A percentile compares a stretch with the other conserved stretches of the same genome.
Conservation (phyloP, 768 basidiomycete species). For the Lanmaoa pseudosensibilis region DNA sequence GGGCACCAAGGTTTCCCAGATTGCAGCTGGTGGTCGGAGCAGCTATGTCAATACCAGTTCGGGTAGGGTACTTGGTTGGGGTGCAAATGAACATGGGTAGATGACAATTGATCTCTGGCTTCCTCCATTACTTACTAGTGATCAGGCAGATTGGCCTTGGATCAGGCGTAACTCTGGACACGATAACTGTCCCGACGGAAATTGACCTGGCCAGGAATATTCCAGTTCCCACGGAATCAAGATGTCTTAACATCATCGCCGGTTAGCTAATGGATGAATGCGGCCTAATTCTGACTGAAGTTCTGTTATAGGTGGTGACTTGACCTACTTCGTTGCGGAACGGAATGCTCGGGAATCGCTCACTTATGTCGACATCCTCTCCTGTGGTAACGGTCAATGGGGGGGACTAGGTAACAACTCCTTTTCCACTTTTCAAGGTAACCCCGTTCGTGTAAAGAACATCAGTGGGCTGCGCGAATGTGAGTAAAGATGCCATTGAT, state of each 20-base stretch:
- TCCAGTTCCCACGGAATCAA: constrained; percentile 49
- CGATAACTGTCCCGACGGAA: constrained; percentile 82
- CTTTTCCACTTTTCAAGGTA: constrained; percentile 65
- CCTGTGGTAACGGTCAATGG: constrained; percentile 82
- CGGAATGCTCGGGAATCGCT: constrained; percentile 38
- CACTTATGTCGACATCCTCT: constrained; percentile 55
- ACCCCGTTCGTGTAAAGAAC: constrained; percentile 70
- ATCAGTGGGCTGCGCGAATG: constrained; percentile 87
- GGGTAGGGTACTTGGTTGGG: constrained; percentile 84
- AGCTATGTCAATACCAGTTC: constrained; percentile 69
- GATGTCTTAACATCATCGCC: constrained; percentile 64
- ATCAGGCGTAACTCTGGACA: constrained; percentile 55
- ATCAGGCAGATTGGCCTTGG: constrained; percentile 81
- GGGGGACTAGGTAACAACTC: constrained; percentile 71
- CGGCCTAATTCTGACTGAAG: neutral
- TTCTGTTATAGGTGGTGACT: constrained; percentile 57
- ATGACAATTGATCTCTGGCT: constrained; percentile 8
- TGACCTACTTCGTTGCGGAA: constrained; percentile 77
- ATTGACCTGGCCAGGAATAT: constrained; percentile 66
- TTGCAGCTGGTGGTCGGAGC: constrained; percentile 69
- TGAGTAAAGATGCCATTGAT: constrained; percentile 38
- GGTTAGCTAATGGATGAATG: constrained; percentile 39
- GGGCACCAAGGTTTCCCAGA: constrained; percentile 61
- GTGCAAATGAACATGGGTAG: constrained; percentile 85
- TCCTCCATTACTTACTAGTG: constrained; percentile 1